Evolutionary conservation across 129 eudicot genomes (phyloP).

Genomic region (Lactuca saligna): DNA sequence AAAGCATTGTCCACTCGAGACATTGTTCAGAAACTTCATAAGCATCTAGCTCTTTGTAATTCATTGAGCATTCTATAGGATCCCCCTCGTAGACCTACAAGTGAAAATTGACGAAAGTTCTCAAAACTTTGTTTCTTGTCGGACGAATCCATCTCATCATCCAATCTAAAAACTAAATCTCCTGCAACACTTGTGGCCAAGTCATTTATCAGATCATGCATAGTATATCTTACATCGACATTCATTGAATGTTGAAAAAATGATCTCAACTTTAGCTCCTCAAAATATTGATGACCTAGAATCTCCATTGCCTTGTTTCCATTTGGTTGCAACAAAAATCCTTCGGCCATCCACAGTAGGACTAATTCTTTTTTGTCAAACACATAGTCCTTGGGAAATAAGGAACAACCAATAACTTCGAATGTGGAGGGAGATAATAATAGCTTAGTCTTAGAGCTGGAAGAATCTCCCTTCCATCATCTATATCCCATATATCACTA

Average conservation of each 20-base stretch:
- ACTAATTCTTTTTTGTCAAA: too few relatives aligned
- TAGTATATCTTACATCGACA: not conserved
- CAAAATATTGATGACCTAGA: not conserved
- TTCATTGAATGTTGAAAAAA: not conserved
- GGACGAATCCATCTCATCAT: not conserved
- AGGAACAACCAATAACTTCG: too few relatives aligned
- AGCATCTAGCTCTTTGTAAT: not conserved
- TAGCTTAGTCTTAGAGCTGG: too few relatives aligned
- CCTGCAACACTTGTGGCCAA: not conserved
- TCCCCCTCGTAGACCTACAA: not conserved
- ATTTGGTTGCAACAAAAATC: too few relatives aligned
- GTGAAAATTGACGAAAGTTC: not conserved
- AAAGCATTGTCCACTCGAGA: constrained; percentile 11
- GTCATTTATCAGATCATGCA: not conserved
- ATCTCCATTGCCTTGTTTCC: not conserved
- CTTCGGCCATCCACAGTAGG: not conserved
- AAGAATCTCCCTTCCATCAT: too few relatives aligned
- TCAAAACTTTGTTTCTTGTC: not conserved
- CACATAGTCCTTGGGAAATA: too few relatives aligned
- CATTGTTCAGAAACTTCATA: not conserved
- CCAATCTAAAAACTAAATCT: not conserved
- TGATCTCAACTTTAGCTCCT: not conserved
- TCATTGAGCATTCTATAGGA: not conserved
- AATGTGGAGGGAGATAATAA: too few relatives aligned
- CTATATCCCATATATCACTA: too few relatives aligned